Evolutionary conservation across 352 stramenopile genomes (phyloP).

Genomic region (Phytophthora gonapodyides): DNA sequence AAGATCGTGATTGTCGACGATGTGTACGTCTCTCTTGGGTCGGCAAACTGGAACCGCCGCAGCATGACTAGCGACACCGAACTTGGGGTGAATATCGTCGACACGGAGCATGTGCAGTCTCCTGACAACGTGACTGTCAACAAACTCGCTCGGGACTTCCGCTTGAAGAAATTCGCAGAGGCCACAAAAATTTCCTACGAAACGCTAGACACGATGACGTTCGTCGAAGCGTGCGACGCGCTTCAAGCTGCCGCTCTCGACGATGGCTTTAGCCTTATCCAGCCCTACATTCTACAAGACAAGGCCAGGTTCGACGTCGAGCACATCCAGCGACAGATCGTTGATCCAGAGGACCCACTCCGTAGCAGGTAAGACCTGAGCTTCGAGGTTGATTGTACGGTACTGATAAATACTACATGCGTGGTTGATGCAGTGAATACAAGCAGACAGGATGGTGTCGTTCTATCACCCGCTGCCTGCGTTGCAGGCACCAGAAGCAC

Average conservation of each 20-base stretch:
- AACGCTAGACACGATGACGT: conserved; percentile 10
- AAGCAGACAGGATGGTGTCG: background rate
- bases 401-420: background rate
- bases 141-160: conserved; percentile 15
- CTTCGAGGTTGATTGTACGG: background rate
- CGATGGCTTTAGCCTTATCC: conserved; percentile 4
- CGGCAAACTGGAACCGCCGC: conserved; percentile 17
- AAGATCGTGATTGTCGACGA: conserved; percentile 17
- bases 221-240: conserved; percentile 10
- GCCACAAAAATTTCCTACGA: conserved; percentile 3
- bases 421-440: background rate
- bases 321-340: conserved; percentile 14
- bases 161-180: conserved; percentile 16
- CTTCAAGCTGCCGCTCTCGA: conserved; percentile 6
- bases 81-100: conserved; percentile 13
- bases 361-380: conserved; percentile 3
- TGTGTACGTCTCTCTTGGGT: conserved; percentile 16
- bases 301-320: conserved; percentile 10
- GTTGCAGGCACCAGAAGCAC: background rate
- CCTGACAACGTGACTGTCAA: conserved; percentile 15
- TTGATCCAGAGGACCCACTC: conserved; percentile 9
- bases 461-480: background rate
- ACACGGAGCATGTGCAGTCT: conserved; percentile 1
- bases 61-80: conserved; percentile 22
- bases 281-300: conserved; percentile 13